phyloP scores from a whole-genome alignment of 2,329 filamentous ascomycete species.

The Calcarisporium arbuscula region DNA sequence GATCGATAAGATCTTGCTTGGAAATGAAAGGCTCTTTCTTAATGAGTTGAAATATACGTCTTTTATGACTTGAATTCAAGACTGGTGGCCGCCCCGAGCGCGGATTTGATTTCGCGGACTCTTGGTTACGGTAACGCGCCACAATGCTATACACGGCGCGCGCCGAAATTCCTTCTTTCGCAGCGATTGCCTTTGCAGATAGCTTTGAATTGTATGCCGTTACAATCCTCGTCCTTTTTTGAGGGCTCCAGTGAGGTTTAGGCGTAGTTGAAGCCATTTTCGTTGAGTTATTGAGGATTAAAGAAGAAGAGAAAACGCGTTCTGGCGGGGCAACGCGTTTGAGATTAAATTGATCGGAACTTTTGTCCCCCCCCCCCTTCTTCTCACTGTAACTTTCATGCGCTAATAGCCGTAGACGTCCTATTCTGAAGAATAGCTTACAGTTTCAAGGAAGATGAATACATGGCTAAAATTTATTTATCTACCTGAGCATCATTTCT shows the following conservation, averaged over 20 bases:
- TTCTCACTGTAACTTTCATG: no score
- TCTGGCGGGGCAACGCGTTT: no score
- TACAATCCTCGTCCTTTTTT: background rate
- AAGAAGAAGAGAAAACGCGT: no score
- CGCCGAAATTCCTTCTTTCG: background rate
- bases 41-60: conserved; percentile 6
- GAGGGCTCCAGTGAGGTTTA: background rate
- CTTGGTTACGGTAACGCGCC: background rate
- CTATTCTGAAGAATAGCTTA: no score
- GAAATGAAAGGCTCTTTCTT: conserved; percentile 6
- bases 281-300: no score
- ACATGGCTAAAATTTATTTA: no score
- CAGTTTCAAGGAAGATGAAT: no score
- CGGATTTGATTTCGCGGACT: background rate
- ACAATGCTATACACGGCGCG: conserved; percentile 1
- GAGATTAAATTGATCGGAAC: no score
- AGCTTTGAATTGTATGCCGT: background rate
- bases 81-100: conserved; percentile 2
- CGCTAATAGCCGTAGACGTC: no score
- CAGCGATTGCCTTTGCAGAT: background rate
- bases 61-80: conserved; percentile 5
- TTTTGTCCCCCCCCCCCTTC: no score
- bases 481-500: no score
- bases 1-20: conserved; percentile 1
- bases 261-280: background rate